These are phyloP conservation scores for Saccharomycopsis amapae DNA, from an alignment of 805 yeast genomes.

Conservation along the genomic window DNA sequence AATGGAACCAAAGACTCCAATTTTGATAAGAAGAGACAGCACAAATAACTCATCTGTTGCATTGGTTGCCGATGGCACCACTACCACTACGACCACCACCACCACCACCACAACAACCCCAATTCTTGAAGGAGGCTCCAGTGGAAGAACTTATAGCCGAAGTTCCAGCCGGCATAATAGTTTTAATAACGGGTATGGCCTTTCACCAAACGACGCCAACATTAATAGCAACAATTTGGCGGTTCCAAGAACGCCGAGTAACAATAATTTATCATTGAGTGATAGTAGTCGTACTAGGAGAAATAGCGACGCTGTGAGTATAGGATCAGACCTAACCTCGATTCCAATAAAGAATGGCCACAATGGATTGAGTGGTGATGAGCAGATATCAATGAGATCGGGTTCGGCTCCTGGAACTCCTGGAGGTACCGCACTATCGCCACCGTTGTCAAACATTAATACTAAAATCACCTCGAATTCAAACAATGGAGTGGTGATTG, in stretches of 20 bases:
- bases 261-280: too few species aligned
- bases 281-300: too few species aligned
- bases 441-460: slow-evolving; percentile 13
- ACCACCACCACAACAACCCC: slow-evolving; percentile 23
- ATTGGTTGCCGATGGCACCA: slow-evolving; percentile 27
- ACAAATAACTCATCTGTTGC: slow-evolving; percentile 29
- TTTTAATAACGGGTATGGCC: slow-evolving; percentile 8
- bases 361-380: neutral
- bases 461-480: slow-evolving; percentile 7
- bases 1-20: slow-evolving; percentile 67
- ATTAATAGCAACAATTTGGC: too few species aligned
- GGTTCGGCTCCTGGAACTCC: slow-evolving; percentile 15
- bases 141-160: slow-evolving; percentile 7
- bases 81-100: slow-evolving; percentile 28
- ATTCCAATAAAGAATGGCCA: neutral
- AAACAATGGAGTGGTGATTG: slow-evolving; percentile 23
- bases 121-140: slow-evolving; percentile 10
- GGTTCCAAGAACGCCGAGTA: too few species aligned
- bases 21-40: slow-evolving; percentile 48
- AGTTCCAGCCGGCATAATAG: slow-evolving; percentile 17
- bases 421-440: slow-evolving; percentile 6
- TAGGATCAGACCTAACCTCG: slow-evolving; percentile 8
- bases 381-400: slow-evolving; percentile 5
- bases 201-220: too few species aligned
- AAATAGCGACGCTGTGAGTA: slow-evolving; percentile 15